Evolutionary conservation across 257 asterid genomes (phyloP), one percentile per base, ranked within the genome.

Genomic region (Leptodermis oblonga): DNA sequence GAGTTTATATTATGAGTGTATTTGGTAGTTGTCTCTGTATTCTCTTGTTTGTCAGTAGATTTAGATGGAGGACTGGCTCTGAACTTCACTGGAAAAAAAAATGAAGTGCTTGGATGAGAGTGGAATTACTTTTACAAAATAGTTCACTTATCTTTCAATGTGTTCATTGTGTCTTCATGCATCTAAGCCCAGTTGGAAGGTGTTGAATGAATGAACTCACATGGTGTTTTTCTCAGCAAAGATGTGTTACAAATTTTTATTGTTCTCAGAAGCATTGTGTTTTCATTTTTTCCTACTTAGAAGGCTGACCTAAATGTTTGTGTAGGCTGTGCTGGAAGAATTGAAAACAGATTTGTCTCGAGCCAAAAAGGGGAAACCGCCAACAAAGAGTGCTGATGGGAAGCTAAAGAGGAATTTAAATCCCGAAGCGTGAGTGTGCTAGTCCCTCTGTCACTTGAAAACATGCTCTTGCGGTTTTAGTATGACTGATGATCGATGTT

Each of bases 361-460:
- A 82, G 95, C 90, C 22, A 91, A 86, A 81, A 91, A 89, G 70
- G 99, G 97, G 65, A 91, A 88, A 80, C 90, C 97, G 30, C 95
- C 91, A 30, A 42, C 77, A 73, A 86, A 88, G 82, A 67, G 73
- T 71, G 82, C 92, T 34, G 99, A 94, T 77, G 99, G 96, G 77
- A 86, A 91, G 81, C 37, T 85, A 55, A 94, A 89, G 86, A 91
- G 91, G 80, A 91, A 85, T 78, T 55, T 91, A 82, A 86, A 83
- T 76, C 92, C 97, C 7, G 96, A 94, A 51, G 88, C 95, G 99
- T 94, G 84, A 80, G 84, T 75, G 43, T 43, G 25, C 65, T 61
- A 18, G 60, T 60, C 55, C 53, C 66, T 62, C 31, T 36, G 36
- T 62, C 22, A 30, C 55, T 33, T 37, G n/a, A 28, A 59, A 39